These are phyloP conservation scores for Apiospora phragmitis DNA, from an alignment of 2,329 filamentous ascomycete genomes.

Conservation along the genomic window DNA sequence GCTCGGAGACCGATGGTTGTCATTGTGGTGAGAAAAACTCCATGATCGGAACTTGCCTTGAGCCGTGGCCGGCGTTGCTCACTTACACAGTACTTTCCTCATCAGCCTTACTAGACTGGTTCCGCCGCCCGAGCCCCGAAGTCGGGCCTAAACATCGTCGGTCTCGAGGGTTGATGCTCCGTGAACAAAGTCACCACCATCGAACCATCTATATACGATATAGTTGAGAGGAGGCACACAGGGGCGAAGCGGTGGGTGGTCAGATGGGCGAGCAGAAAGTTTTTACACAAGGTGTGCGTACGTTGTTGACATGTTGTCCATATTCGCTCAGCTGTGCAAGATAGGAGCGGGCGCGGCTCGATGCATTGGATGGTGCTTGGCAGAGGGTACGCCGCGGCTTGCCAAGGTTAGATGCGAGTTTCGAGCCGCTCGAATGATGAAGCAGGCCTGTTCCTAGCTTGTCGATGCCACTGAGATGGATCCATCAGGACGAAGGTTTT, in stretches of 20 bases:
- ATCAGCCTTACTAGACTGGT: slow-evolving; percentile 5
- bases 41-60: not conserved
- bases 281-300: not conserved
- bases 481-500: not conserved
- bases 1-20: not conserved
- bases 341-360: not conserved
- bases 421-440: slow-evolving; percentile 9
- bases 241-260: not conserved
- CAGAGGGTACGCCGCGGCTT: slow-evolving; percentile 5
- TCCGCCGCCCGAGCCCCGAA: slow-evolving; percentile 5
- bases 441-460: not conserved
- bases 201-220: not conserved
- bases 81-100: not conserved
- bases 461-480: slow-evolving; percentile 5
- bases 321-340: not conserved
- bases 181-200: not conserved
- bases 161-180: not conserved
- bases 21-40: not conserved
- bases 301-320: slow-evolving; percentile 1
- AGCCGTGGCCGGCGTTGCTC: not conserved
- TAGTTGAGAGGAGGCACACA: not conserved
- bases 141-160: not conserved
- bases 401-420: slow-evolving; percentile 1
- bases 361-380: not conserved
- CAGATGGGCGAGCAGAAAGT: not conserved